A percentile compares a stretch with the other conserved stretches of the same genome.
These are phyloP conservation scores for Yarrowia yakushimensis DNA, from an alignment of 805 yeast species.

Conservation along the genomic window DNA sequence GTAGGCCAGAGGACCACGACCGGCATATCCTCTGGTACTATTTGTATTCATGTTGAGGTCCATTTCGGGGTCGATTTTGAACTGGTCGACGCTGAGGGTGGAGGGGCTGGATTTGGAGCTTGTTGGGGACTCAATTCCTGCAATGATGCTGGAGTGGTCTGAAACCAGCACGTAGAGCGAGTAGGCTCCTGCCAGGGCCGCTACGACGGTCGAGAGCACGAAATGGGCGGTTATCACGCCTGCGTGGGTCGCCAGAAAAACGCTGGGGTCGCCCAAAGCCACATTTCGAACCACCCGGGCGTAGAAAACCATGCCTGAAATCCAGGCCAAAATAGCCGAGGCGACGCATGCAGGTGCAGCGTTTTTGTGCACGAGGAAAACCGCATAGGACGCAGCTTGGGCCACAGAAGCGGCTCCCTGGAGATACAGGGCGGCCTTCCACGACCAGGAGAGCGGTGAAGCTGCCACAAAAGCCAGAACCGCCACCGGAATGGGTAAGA, in stretches of 20 bases:
- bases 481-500: constrained; percentile 3
- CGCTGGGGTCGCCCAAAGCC: not conserved
- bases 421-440: not conserved
- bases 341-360: not conserved
- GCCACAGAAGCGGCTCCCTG: not conserved
- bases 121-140: not conserved
- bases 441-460: not conserved
- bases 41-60: not conserved
- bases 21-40: not conserved
- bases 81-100: constrained; percentile 5
- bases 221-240: not conserved
- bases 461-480: constrained; percentile 7
- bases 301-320: not conserved
- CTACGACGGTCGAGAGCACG: not conserved
- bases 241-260: not conserved
- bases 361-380: not conserved
- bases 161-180: not conserved
- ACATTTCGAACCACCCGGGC: constrained; percentile 1
- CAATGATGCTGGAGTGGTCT: not conserved
- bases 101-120: not conserved
- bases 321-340: constrained; percentile 7
- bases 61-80: not conserved
- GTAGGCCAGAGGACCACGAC: not conserved
- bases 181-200: not conserved
- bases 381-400: constrained; percentile 1